Evolutionary conservation across 345 rosid species (phyloP), one percentile per base, ranked within the genome.

Genomic region (Corchorus olitorius): DNA sequence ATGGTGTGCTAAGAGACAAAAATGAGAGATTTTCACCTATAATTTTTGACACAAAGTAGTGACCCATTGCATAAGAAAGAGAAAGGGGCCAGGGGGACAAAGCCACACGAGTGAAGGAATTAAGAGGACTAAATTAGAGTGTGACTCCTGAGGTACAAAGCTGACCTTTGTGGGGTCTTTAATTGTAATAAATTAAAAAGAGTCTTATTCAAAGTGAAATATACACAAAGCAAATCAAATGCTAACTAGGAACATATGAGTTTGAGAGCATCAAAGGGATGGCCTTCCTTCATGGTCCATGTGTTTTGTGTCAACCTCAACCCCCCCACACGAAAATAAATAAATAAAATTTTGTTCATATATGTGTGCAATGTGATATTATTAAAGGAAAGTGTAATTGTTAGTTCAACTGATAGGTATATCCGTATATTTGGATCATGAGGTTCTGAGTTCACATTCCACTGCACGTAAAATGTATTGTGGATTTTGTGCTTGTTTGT

Each of bases 1-100:
- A 77, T 63, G 76, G 78, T 80, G 76, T 74, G 80, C 63, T 78
- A 75, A 48, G 12, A 12, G 82, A 82, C 76, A 86, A 86, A 27
- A 75, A 52, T 43, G 15, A 45, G 39, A 75, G 33, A 12, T 19
- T 15, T 4, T 45, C 22, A 43, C 54, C 19, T n/a, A 19, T 58
- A 34, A 34, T 48, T 60, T 27, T 46, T 41, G 78, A 77, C 78
- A 74, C 46, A 6, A 37, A 20, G 59, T 78, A 34, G 78, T 81
- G 79, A 60, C 22, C 58, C 60, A 2, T 70, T 70, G 46, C 73
- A 72, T 76, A 69, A 81, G 54, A 20, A 75, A 60, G 66, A 14
- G 15, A 20, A 27, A 39, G 22, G 61, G 27, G 27, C 27, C 27
- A 27, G 27, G 39, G 9, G 19, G 54, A 19, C 35, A 48, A 34